A percentile compares a stretch with the other conserved stretches of the same genome.
Evolutionary conservation across 1,139 yeast genomes (phyloP).

Genomic region (Candida sp.): DNA sequence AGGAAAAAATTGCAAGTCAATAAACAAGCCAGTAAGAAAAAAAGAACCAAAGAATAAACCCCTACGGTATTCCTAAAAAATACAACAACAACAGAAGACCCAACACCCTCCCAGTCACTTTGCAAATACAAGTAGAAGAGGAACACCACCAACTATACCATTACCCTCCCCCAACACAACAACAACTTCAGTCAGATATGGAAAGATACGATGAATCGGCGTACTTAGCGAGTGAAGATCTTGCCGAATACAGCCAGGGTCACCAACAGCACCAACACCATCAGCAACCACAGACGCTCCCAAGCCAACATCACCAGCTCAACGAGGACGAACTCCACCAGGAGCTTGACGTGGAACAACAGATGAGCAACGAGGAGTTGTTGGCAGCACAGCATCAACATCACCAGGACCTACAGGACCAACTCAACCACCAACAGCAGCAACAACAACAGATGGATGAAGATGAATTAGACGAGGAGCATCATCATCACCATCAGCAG

Average conservation of each 20-base stretch:
- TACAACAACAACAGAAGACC: not conserved
- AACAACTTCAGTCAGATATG: slow-evolving; percentile 1
- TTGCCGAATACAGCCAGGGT: slow-evolving; percentile 6
- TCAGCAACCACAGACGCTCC: not conserved
- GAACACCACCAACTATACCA: not conserved
- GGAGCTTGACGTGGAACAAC: not conserved
- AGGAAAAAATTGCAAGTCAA: not conserved
- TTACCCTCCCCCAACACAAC: no score
- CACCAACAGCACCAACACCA: slow-evolving; percentile 4
- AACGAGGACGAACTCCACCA: slow-evolving; percentile 1
- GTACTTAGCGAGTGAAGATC: slow-evolving; percentile 10
- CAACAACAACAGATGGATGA: not conserved
- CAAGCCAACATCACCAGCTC: not conserved
- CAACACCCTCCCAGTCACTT: not conserved
- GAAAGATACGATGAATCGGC: slow-evolving; percentile 9
- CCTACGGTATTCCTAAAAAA: not conserved
- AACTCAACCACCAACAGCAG: slow-evolving; percentile 6
- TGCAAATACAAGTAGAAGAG: no score
- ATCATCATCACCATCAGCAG: not conserved
- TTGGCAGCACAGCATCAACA: slow-evolving; percentile 1
- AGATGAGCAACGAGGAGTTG: not conserved
- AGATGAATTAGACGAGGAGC: not conserved
- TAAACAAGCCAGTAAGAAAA: not conserved
- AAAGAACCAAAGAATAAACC: not conserved
- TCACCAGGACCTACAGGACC: slow-evolving; percentile 3